These are phyloP conservation scores for Castanea sativa DNA, from an alignment of 306 rosid genomes.

Conservation along the genomic window DNA sequence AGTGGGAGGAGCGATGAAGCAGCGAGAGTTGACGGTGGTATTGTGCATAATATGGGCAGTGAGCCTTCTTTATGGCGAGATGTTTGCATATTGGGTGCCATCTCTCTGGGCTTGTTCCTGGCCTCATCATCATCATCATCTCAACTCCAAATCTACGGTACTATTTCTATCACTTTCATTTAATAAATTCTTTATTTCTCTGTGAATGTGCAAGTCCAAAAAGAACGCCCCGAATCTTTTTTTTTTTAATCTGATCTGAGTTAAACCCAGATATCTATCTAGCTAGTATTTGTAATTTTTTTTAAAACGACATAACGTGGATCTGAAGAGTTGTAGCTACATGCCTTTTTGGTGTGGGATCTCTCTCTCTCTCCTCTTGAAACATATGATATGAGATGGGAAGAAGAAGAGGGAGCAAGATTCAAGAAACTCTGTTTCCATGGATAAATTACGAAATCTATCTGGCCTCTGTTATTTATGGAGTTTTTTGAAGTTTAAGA, in stretches of 20 bases:
- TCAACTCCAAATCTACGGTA: conserved; percentile 46
- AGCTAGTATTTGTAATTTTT: neutral
- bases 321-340: too few species aligned
- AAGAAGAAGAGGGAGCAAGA: too few species aligned
- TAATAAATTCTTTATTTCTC: neutral
- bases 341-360: neutral
- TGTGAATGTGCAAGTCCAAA: neutral
- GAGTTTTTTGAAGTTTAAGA: neutral
- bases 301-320: too few species aligned
- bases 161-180: neutral
- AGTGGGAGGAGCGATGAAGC: conserved; percentile 55
- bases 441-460: too few species aligned
- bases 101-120: conserved; percentile 51
- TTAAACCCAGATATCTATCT: neutral
- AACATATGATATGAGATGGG: too few species aligned
- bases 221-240: neutral
- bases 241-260: neutral
- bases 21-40: conserved; percentile 45
- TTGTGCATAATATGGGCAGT: conserved; percentile 63
- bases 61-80: conserved; percentile 70
- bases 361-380: too few species aligned
- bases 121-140: conserved; percentile 45
- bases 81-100: conserved; percentile 62
- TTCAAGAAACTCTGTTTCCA: too few species aligned
- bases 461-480: too few species aligned